Conservation (phyloP, 768 basidiomycete species). For the Sporobolomyces phaffii region DNA sequence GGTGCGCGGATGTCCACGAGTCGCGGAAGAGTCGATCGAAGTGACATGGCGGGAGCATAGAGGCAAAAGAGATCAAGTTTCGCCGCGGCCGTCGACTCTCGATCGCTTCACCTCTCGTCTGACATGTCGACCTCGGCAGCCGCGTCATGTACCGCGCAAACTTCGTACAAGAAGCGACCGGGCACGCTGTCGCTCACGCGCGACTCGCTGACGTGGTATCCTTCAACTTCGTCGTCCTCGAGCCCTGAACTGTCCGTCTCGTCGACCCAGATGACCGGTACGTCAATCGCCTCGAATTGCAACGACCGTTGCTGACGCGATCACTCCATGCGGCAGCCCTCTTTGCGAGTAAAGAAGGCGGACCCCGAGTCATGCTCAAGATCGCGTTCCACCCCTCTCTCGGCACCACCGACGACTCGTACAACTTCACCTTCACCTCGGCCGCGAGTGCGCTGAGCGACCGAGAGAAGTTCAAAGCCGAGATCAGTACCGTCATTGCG, state of each 20-base stretch:
- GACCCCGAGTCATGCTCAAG: conserved; percentile 71
- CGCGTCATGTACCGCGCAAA: conserved; percentile 24
- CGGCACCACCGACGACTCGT: conserved; percentile 54
- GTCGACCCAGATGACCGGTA: conserved; percentile 59
- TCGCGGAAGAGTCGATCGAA: no score
- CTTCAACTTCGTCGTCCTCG: conserved; percentile 55
- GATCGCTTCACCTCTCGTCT: no score
- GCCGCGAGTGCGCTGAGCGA: conserved; percentile 61
- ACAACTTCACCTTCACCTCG: conserved; percentile 67
- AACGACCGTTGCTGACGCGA: no score
- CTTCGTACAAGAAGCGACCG: conserved; percentile 70
- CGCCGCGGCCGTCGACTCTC: no score
- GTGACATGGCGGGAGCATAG: no score
- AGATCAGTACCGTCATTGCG: conserved; percentile 69
- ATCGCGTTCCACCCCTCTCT: conserved; percentile 60
- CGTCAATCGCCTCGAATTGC: no score
- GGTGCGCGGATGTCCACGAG: no score
- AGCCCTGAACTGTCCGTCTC: conserved; percentile 59
- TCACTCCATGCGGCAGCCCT: conserved; percentile 53
- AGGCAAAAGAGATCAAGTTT: no score
- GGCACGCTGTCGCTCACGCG: conserved; percentile 66
- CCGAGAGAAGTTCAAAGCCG: conserved; percentile 74
- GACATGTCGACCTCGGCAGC: not conserved
- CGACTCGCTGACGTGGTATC: conserved; percentile 67
- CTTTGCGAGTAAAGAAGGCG: conserved; percentile 78